phyloP scores from a whole-genome alignment of 75 land plant genomes.

The Ceratopteris richardii region DNA sequence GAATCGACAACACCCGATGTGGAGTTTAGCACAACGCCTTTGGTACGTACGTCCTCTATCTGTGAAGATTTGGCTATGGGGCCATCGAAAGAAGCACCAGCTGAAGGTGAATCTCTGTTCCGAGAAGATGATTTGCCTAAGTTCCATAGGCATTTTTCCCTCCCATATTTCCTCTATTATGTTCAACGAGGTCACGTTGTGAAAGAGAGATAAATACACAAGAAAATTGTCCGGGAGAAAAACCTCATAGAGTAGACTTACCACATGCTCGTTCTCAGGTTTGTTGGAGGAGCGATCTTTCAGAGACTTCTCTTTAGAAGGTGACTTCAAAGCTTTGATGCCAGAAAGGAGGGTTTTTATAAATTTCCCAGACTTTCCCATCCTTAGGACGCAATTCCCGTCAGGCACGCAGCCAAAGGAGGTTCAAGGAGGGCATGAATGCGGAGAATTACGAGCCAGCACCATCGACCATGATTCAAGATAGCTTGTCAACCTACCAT shows the following conservation, averaged over 20 bases:
- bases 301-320: neutral
- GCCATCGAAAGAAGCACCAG: too few species aligned
- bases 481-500: too few species aligned
- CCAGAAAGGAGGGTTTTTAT: neutral
- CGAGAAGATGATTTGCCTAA: constrained; percentile 5
- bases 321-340: neutral
- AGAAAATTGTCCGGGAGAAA: too few species aligned
- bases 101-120: neutral
- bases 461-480: neutral
- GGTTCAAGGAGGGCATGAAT: too few species aligned
- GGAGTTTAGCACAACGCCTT: too few species aligned
- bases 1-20: too few species aligned
- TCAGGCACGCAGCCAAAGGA: too few species aligned
- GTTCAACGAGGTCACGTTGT: neutral
- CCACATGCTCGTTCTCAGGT: neutral
- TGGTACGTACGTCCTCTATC: too few species aligned
- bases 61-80: too few species aligned
- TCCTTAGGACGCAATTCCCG: neutral
- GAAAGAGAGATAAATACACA: too few species aligned
- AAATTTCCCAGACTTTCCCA: neutral
- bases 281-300: neutral
- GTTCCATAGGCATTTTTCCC: neutral
- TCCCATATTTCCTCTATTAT: neutral
- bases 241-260: too few species aligned
- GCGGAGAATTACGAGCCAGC: neutral